Evolutionary conservation across 176 grass and related monocot species (phyloP), one percentile per base, ranked within the genome.

Genomic region (Miscanthus lutarioriparius): DNA sequence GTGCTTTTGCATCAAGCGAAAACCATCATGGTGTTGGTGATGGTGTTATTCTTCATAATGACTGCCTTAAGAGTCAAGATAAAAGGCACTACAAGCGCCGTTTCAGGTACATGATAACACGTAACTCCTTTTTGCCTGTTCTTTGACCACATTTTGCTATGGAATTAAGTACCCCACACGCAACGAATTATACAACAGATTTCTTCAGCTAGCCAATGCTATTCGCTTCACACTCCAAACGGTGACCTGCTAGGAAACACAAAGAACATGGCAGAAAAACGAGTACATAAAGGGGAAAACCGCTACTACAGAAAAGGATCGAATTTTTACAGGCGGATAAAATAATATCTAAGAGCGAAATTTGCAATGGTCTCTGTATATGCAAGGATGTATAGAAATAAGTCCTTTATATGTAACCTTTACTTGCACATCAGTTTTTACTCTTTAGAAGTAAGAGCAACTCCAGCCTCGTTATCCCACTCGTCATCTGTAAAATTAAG

Each of bases 61-160:
- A 81, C 78, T 64, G 6, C 32, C 40, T 70, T 81, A 35, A 70
- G 25, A 58, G 78, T 86, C 67, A 77, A 56, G 82, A 77, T 89
- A 85, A 83, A 82, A 74, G 44, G 58, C 59, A 85, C 74, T 82
- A 64, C 61, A 72, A 13, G 8, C 30, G 12, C 58, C 23, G 43
- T 56, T 54, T 58, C 73, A 78, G 73, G 32, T 16, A 72, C 20
- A 78, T 51, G 53, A 77, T 72, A 35, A 19, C 64, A 72, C 32
- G 30, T 0, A 33, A n/a, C 28, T 66, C 17, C 36, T 36, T 64
- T 70, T 26, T n/a, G 23, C 39, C 43, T 75, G 73, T 49, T 62
- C 40, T 89, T 85, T 64, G 28, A 82, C 72, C 32, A 11, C 51
- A 82, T 68, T 71, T 76, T 35, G n/a, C 8, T 22, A 35, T 0